Base-by-base conservation (phyloP, 192 early-diverging fungal genomes). In the Umbelopsis ramanniana region DNA sequence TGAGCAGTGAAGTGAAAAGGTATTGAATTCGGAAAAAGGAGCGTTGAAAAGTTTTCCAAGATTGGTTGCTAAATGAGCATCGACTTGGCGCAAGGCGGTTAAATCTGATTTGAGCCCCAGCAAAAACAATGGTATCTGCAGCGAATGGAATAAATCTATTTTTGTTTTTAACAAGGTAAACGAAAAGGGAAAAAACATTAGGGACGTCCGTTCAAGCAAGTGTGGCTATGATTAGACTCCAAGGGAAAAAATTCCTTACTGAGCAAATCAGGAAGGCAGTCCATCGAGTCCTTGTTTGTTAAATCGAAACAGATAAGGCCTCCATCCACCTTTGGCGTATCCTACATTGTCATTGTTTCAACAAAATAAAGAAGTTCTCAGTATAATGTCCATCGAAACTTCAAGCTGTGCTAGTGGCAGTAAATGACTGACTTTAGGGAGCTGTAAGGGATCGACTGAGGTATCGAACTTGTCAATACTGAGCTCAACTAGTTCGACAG, bases 41-140 rank as follows among this genome's bases (percentile, higher is more conserved):
- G 57, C 33, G 26, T 63, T 63, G 57, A 63, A 63, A 14, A 63
- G 57, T 35, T 63, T 63, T 37, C 57, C 57, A 11, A 63, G 33
- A n/a, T 63, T 63, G 57, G 57, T 29, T 37, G 57, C 57, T 38
- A 63, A 37, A 63, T 63, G 57, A 38, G 60, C 47, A 52, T 75
- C 68, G 10, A 75, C 74, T 47, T 70, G 60, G 46, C 74, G 69
- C 47, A 53, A 60, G 17, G 23, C 48, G 38, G 50, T 72, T 14
- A 78, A 38, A 53, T 78, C 76, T 26, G 68, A 26, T 66, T 74
- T 78, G 15, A 78, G 63, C 26, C 76, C 76, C 11, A 78, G 40
- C 47, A 78, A 69, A 71, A 70, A 69, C 23, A 54, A 46, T 54
- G 76, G 72, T 23, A 78, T 71, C 4, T 68, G 48, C 2, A 48